Conservation (phyloP, 2,329 filamentous ascomycete genomes). For the Dactylellina sp. region DNA sequence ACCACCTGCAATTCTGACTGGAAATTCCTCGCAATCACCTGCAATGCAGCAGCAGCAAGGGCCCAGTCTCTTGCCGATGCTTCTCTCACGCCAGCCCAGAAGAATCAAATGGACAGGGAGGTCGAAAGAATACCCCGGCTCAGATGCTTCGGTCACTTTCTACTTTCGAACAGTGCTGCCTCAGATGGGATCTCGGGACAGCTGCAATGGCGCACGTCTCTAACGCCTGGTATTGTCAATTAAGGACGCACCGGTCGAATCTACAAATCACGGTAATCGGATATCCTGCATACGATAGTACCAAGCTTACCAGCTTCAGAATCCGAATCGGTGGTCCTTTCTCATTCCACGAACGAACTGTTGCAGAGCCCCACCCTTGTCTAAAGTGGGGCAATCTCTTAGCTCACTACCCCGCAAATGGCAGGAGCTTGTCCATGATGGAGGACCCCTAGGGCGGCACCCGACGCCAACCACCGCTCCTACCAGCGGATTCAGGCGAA, state of each 20-base stretch:
- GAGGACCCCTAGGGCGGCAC: constrained; percentile 1
- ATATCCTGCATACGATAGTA: constrained; percentile 31
- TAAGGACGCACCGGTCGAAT: neutral
- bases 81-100: constrained; percentile 1
- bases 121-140: neutral
- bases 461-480: constrained; percentile 18
- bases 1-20: constrained; percentile 42
- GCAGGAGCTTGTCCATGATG: constrained; percentile 34
- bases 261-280: constrained; percentile 26
- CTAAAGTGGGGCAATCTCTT: constrained; percentile 9
- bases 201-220: neutral
- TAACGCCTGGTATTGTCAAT: constrained; percentile 7
- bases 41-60: constrained; percentile 21
- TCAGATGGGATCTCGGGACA: neutral
- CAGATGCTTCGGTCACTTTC: constrained; percentile 15
- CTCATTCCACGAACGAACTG: neutral
- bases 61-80: constrained; percentile 11
- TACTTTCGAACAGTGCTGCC: constrained; percentile 16
- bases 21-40: constrained; percentile 31
- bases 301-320: constrained; percentile 7
- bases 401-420: constrained; percentile 43
- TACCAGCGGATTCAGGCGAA: constrained; percentile 28
- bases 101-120: constrained; percentile 2
- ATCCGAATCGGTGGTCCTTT: constrained; percentile 13
- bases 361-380: constrained; percentile 12